Base-by-base conservation (phyloP, 192 early-diverging fungal genomes). In the Podila verticillata region DNA sequence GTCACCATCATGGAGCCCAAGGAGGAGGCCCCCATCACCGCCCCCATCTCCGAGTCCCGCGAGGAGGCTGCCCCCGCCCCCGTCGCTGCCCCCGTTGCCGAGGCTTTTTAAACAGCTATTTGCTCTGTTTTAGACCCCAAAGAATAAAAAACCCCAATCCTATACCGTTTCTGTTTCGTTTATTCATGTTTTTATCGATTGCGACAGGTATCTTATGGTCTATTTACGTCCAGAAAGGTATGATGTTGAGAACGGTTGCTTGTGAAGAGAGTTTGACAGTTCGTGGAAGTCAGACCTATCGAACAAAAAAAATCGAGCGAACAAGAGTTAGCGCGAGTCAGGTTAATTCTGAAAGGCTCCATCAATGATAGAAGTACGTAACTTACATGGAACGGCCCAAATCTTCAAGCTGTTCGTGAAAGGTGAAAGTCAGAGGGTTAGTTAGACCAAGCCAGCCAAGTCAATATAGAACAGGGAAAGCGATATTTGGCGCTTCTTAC, bases 1-100 rank as follows among this genome's bases (percentile, higher is more conserved):
- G 95, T 99, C 84, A 97, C 92, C 87, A 97, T 99, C 83, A 86
- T 96, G 81, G 89, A 95, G 82, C 93, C 93, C 83, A 96, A 98
- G 91, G 92, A 94, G 60, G 96, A 97, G 84, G 83, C 87, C 67
- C 70, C 84, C 66, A 87, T 93, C 83, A 81, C 88, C 64, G 89
- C 80, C 60, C 93, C 93, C 75, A 80, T 87, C 70, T 93, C 92
- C 48, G 88, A 92, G 82, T 87, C 84, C 44, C 71, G 72, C 67
- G 72, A 71, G 72, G 81, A 85, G 72, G 74, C 63, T 63, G 74
- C 74, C 57, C 58, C 81, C 47, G 78, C 48, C 63, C 24, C 65
- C 28, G 63, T 66, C 44, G 81, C 68, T 48, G 75, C 75, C 65
- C 75, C 75, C 48, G 68, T 79, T 63, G 75, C 51, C 51, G 51